Conservation (phyloP, 2,329 filamentous ascomycete species). For the Colletotrichum sp. region DNA sequence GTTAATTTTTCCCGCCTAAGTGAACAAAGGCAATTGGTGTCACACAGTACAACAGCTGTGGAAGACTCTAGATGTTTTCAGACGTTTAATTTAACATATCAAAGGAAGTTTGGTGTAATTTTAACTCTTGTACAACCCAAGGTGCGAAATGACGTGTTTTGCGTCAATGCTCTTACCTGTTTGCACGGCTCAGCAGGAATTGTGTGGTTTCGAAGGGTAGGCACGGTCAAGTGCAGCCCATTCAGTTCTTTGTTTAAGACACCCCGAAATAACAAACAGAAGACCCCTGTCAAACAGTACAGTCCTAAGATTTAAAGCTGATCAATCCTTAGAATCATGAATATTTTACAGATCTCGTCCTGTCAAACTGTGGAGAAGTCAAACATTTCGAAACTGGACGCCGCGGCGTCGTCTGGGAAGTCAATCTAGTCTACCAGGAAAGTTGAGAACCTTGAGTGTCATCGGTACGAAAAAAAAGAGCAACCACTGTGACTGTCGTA, state of each 20-base stretch:
- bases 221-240: neutral
- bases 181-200: neutral
- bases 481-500: neutral
- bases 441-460: neutral
- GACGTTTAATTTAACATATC: neutral
- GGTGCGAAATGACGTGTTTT: neutral
- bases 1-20: neutral
- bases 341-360: neutral
- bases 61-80: neutral
- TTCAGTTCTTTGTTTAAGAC: neutral
- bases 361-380: neutral
- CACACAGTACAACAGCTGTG: neutral
- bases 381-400: neutral
- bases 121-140: neutral
- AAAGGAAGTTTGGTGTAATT: neutral
- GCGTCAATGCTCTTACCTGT: neutral
- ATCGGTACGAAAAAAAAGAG: neutral
- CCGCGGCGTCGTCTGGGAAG: neutral
- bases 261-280: neutral
- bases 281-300: neutral
- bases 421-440: neutral
- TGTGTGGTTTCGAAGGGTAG: neutral
- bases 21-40: neutral
- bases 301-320: neutral
- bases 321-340: neutral